Percentiles rank a stretch among this genome's conserved stretches.
Conservation (phyloP, 768 basidiomycete genomes). For the Cystobasidium tubakii region DNA sequence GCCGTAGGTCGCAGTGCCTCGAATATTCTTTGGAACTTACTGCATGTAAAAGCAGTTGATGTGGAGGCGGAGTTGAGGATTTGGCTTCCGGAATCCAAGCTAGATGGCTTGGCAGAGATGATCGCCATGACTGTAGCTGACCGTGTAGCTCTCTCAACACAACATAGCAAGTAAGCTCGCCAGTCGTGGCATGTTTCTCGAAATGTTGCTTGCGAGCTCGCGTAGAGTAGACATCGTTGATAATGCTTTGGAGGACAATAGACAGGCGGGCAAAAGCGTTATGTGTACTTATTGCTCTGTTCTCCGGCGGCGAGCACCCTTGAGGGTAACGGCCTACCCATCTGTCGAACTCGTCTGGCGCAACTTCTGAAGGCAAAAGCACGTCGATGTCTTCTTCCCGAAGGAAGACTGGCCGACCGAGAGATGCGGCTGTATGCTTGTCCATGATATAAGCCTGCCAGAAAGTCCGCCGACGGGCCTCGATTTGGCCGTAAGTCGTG, state of each 20-base stretch:
- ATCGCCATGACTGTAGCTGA: conserved; percentile 24
- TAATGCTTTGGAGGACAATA: conserved; percentile 27
- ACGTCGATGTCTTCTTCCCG: conserved; percentile 35
- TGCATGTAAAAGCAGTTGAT: conserved; percentile 31
- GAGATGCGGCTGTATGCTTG: conserved; percentile 31
- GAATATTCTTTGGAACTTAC: neutral
- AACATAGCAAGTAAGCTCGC: conserved; percentile 27
- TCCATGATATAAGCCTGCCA: conserved; percentile 38
- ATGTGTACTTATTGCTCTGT: conserved; percentile 28
- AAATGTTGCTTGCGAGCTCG: conserved; percentile 35
- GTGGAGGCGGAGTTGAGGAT: conserved; percentile 12
- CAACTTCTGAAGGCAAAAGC: conserved; percentile 20
- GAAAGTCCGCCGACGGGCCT: conserved; percentile 29
- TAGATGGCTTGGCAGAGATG: conserved; percentile 16
- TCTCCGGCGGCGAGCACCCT: conserved; percentile 13
- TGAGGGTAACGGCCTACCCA: conserved; percentile 27
- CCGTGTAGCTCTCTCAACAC: conserved; percentile 22
- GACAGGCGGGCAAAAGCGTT: conserved; percentile 36
- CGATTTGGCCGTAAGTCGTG: conserved; percentile 22
- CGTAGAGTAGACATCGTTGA: conserved; percentile 34
- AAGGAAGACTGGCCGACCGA: conserved; percentile 26
- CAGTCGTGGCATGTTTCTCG: conserved; percentile 15
- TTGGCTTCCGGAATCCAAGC: conserved; percentile 20
- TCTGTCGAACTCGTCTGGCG: conserved; percentile 33
- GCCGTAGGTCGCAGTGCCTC: neutral